Evolutionary conservation across 805 yeast genomes (phyloP), one percentile per base, ranked within the genome.

Genomic region (Nakazawaea ishiwadae): DNA sequence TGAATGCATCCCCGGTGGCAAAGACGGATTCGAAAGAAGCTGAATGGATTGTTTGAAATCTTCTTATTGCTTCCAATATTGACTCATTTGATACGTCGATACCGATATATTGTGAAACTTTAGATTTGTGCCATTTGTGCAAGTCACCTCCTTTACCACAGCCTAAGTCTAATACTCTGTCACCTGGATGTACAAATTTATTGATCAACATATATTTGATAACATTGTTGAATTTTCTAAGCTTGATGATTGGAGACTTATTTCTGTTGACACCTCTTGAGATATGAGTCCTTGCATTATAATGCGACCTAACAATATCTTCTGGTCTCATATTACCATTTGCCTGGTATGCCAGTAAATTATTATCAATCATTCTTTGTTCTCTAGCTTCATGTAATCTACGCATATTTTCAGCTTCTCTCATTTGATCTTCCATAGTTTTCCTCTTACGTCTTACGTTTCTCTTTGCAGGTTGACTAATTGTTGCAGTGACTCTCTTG

Each of bases 121-220:
- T 67, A 1, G 87, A 83, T 51, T 77, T 77, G 39, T 81, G 84
- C 80, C 96, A 91, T 59, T 93, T 93, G 51, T 84, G 78, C 53
- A 93, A 65, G 64, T 93, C 99, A 20, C 99, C 99, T 39, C 99
- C 99, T 59, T 93, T 95, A 11, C 99, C 99, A 62, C 98, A 90
- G 12, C 96, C 96, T 42, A 91, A 62, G 55, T 93, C 99, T 15
- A 93, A 65, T 1, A 84, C 88, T 16, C 74, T 70, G 31, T 74
- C 72, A 46, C 76, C 65, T 35, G 68, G 66, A 27, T 65, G 66
- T 2, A 82, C 77, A 60, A 70, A 81, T 50, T 83, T 84, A 42
- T 83, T 81, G 40, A 93, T 79, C 7, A 91, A 65, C 55, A 89
- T 85, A 57, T 87, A 85, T 56, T 93, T 93, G 53, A 93, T 83